Percentiles rank a stretch among this genome's conserved stretches.
Conservation (phyloP, 2,329 filamentous ascomycete genomes). For the Claviceps digitariae region DNA sequence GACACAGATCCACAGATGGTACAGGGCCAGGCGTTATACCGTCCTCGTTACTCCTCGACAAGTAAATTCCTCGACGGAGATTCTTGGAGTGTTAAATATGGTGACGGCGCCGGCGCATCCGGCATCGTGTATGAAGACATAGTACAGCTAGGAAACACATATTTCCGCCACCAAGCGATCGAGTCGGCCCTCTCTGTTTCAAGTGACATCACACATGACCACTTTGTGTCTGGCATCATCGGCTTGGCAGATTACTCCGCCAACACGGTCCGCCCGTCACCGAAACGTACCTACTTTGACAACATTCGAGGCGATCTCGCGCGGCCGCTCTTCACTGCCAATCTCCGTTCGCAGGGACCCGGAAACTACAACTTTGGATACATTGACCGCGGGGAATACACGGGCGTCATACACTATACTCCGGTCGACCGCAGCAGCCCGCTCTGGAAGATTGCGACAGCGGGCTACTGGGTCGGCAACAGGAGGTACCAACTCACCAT, state of each 20-base stretch:
- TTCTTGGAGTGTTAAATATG: slow-evolving; percentile 49
- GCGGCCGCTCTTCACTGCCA: slow-evolving; percentile 24
- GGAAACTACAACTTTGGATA: slow-evolving; percentile 29
- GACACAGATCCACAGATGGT: slow-evolving; percentile 34
- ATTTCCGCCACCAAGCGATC: slow-evolving; percentile 47
- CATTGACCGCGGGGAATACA: slow-evolving; percentile 44
- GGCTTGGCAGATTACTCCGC: slow-evolving; percentile 19
- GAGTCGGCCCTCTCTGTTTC: slow-evolving; percentile 50
- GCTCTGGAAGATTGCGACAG: slow-evolving; percentile 48
- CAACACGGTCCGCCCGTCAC: slow-evolving; percentile 21
- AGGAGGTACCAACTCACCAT: slow-evolving; percentile 5
- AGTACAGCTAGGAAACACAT: slow-evolving; percentile 46
- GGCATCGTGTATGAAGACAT: slow-evolving; percentile 54
- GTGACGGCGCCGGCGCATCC: slow-evolving; percentile 48
- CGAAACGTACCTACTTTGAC: slow-evolving; percentile 22
- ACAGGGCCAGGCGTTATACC: slow-evolving; percentile 43
- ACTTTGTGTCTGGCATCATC: slow-evolving; percentile 22
- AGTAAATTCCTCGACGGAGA: slow-evolving; percentile 25
- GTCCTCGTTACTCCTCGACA: slow-evolving; percentile 28
- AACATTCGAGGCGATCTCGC: slow-evolving; percentile 18
- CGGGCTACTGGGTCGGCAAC: slow-evolving; percentile 39
- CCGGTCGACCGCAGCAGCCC: slow-evolving; percentile 36
- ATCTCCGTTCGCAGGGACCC: slow-evolving; percentile 17
- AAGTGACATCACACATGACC: slow-evolving; percentile 20
- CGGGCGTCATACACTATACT: slow-evolving; percentile 41